Conservation (phyloP, 2,329 filamentous ascomycete genomes). For the Colletotrichum magnum region DNA sequence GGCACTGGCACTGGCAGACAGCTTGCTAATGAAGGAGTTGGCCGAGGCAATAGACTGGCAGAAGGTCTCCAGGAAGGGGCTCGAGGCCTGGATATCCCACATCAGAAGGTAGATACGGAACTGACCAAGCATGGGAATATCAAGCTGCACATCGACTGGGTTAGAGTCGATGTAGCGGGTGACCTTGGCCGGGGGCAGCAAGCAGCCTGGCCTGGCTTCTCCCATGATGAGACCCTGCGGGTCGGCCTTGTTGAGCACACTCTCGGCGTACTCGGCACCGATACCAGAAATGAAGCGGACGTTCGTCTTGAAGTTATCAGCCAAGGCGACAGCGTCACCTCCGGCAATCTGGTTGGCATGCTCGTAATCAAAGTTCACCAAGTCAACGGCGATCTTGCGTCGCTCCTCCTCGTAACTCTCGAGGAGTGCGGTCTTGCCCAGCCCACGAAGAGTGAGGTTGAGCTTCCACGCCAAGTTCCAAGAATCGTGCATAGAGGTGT, state of each 20-base stretch:
- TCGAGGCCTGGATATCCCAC: conserved; percentile 70
- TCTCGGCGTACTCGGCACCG: conserved; percentile 73
- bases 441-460: conserved; percentile 67
- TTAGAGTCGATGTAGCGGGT: conserved; percentile 84
- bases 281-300: conserved; percentile 82
- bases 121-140: conserved; percentile 83
- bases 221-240: conserved; percentile 59
- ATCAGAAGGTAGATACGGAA: conserved; percentile 83
- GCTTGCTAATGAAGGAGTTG: conserved; percentile 70
- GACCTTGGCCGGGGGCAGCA: conserved; percentile 77
- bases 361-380: conserved; percentile 72
- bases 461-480: conserved; percentile 72
- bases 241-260: conserved; percentile 62
- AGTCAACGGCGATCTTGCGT: conserved; percentile 71
- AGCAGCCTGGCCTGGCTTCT: conserved; percentile 66
- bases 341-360: conserved; percentile 71
- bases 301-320: conserved; percentile 78
- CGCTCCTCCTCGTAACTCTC: conserved; percentile 75
- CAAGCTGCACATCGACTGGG: conserved; percentile 82
- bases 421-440: conserved; percentile 68
- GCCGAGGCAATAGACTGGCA: conserved; percentile 67
- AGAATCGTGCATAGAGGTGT: conserved; percentile 72
- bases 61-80: conserved; percentile 72
- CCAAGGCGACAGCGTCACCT: conserved; percentile 74
- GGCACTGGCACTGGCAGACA: conserved; percentile 70